Evolutionary conservation across 352 stramenopile genomes (phyloP), one percentile per base, ranked within the genome.

Genomic region (Stramenopiles sp.): DNA sequence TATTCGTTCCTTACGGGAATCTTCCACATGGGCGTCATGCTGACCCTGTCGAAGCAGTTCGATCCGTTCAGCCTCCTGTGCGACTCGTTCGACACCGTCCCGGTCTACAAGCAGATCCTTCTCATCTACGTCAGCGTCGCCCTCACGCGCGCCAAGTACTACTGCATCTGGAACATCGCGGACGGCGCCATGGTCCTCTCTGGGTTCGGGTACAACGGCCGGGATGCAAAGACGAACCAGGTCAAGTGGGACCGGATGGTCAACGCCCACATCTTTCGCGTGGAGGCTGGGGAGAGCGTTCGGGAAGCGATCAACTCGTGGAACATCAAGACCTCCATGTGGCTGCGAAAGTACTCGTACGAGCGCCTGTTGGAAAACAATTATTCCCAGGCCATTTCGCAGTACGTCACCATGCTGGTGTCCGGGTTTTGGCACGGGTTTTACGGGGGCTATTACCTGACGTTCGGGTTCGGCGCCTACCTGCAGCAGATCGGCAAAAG

Each of bases 341-440:
- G 43, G 43, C 43, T 53, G 43, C 12, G 43, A 25, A 25, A 18
- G 25, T 53, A 53, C 25, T 53, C 43, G 43, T 53, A 53, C 25
- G 43, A 53, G 25, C 43, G 43, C 43, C 25, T 53, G 43, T 25
- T 18, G 25, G 43, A 53, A 53, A 25, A 25, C 25, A 53, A 53
- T 53, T 53, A 53, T 25, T 12, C 12, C 12, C 12, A 12, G 12
- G 25, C 43, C 43, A 53, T 53, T 18, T 12, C 43, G 12, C 12
- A 18, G 43, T 53, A 53, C 25, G 43, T 53, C 12, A 53, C 43
- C 43, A 53, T 53, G 43, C 12, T 53, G 43, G 85, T 96, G 48
- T 96, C 89, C 37, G 93, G 92, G 0, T 87, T 98, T 73, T 98
- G 94, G 94, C 94, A 98, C 82, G 94, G 94, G n/a, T 98, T 98